Evolutionary conservation across 2,329 filamentous ascomycete genomes (phyloP).

Genomic region (Sclerotiophoma versabilis): DNA sequence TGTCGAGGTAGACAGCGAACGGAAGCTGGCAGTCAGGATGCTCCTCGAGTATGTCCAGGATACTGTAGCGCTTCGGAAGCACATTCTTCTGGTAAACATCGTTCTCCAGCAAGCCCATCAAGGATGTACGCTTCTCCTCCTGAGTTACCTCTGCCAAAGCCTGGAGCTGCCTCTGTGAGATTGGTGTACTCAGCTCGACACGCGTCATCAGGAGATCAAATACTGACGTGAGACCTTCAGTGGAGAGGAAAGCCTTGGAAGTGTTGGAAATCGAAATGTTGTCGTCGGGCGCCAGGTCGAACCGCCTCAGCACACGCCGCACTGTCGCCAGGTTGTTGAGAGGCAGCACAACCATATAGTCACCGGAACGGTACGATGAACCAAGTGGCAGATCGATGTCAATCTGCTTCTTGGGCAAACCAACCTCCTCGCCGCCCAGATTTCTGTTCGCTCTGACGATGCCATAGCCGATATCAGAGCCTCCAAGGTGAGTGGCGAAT

Average conservation of each 20-base stretch:
- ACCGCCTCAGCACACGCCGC: slow-evolving; percentile 27
- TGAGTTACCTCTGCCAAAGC: not conserved
- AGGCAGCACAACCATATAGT: slow-evolving; percentile 76
- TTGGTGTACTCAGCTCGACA: not conserved
- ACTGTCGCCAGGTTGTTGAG: slow-evolving; percentile 58
- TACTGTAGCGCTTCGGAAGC: not conserved
- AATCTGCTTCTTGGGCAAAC: slow-evolving; percentile 27
- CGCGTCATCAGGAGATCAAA: not conserved
- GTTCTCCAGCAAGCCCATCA: not conserved
- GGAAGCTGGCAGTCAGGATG: not conserved
- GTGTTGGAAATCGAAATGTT: not conserved
- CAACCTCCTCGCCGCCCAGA: not conserved
- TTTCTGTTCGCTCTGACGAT: not conserved
- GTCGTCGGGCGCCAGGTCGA: slow-evolving; percentile 19
- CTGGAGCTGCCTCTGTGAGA: not conserved
- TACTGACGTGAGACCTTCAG: not conserved
- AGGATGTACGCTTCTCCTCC: not conserved
- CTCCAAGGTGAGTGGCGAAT: not conserved
- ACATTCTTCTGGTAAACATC: not conserved
- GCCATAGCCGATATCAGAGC: not conserved
- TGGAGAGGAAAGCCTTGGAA: not conserved
- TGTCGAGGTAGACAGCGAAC: not conserved
- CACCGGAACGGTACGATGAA: slow-evolving; percentile 70
- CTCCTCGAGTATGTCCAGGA: not conserved
- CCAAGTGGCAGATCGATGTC: slow-evolving; percentile 42